These are phyloP conservation scores for Daldinia loculata DNA, from an alignment of 495 filamentous ascomycete species.

Conservation along the genomic window DNA sequence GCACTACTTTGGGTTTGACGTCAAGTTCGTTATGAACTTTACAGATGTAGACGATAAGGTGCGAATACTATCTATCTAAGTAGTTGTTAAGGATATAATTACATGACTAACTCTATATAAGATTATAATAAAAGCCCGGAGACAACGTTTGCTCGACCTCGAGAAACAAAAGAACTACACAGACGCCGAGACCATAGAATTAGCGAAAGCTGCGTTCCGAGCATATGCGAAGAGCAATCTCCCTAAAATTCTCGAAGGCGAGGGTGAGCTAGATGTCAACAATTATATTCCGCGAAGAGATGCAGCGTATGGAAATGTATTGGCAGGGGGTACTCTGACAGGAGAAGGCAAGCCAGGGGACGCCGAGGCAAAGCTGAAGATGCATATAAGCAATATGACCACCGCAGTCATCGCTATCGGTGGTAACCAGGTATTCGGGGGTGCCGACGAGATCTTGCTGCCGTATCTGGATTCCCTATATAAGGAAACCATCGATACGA, in stretches of 20 bases:
- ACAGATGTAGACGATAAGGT: constrained; percentile 94
- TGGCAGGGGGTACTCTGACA: constrained; percentile 68
- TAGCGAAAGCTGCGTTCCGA: constrained; percentile 70
- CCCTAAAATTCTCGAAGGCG: constrained; percentile 62
- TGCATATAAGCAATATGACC: constrained; percentile 84
- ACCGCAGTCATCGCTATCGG: constrained; percentile 67
- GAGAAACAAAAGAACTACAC: constrained; percentile 57
- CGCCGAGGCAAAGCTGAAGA: constrained; percentile 85
- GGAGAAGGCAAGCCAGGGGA: constrained; percentile 70
- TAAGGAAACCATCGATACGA: constrained; percentile 75
- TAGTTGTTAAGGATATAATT: background rate
- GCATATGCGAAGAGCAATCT: constrained; percentile 82
- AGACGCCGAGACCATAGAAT: constrained; percentile 56
- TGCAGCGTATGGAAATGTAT: constrained; percentile 68
- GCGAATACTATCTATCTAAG: background rate
- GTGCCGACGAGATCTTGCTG: constrained; percentile 73
- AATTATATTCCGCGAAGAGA: constrained; percentile 65
- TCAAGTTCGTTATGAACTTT: constrained; percentile 96
- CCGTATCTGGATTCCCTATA: constrained; percentile 85
- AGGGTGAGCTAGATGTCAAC: constrained; percentile 54
- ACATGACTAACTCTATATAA: constrained; percentile 62
- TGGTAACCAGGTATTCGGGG: constrained; percentile 53
- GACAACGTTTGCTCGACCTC: constrained; percentile 76
- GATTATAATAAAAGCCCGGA: constrained; percentile 85
- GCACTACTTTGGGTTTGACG: constrained; percentile 85